Base-by-base conservation (phyloP, 306 rosid species). In the Corylus americana region DNA sequence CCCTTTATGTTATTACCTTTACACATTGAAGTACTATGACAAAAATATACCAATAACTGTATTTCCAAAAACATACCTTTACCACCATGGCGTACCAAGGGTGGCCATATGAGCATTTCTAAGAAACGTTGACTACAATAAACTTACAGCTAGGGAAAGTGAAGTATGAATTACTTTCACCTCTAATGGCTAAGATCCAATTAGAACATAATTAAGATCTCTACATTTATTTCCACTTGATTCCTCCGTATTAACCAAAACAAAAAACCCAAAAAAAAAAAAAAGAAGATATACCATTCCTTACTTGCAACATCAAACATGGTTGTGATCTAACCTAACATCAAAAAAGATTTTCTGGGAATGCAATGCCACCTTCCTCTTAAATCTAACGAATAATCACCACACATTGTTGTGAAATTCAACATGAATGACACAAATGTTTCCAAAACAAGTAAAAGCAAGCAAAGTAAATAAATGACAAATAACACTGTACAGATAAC, bases 221-320 rank as follows among this genome's bases (percentile, higher is more conserved):
- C 68, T 62, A 69, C 25, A 11, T 8, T 13, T 22, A 79, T 25
- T 49, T 58, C 49, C 74, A 59, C 35, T 14, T 80, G 25, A 80
- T 29, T 76, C 42, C 44, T 67, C 37, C 75, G 42, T 50, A 82
- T 70, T 68, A 47, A 73, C 39, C 48, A 18, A 72, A 11, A 48
- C 5, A 61, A 11, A 25, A 80, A 48, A 29, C 53, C 2, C 59
- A 58, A 45, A 57, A 31, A 22, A 50, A 58, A 13, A 55, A 4
- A 17, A 77, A 49, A 37, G 1, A 31, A 8, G 0, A 37, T 8
- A 0, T 39, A 42, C 18, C 12, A 67, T 67, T 50, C 71, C n/a
- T 74, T 14, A 27, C 42, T 35, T 55, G 18, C 12, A 55, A 27
- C 37, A 70, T 20, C 51, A 54, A 10, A 54, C 14, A 22, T 22